Percentiles rank a stretch among this genome's conserved stretches.
Conservation (phyloP, 345 rosid genomes). For the Lumnitzera racemosa region DNA sequence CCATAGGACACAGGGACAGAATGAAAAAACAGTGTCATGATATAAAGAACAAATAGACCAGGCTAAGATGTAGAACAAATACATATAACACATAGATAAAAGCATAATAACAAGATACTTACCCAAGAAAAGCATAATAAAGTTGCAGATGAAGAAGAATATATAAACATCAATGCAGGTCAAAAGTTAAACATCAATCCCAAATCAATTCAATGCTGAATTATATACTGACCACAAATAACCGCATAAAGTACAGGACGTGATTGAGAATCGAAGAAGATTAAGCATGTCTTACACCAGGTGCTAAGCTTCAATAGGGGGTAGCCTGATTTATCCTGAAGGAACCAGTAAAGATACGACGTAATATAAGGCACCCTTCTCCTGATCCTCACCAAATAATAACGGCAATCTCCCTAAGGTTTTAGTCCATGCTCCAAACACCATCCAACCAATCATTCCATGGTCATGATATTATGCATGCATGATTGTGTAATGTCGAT, state of each 20-base stretch:
- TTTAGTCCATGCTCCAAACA: conserved; percentile 9
- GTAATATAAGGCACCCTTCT: conserved; percentile 19
- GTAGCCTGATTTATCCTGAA: conserved; percentile 19
- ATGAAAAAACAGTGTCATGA: too few relatives aligned
- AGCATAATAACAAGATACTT: too few relatives aligned
- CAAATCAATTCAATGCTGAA: background rate
- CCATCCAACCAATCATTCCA: background rate
- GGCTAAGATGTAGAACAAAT: too few relatives aligned
- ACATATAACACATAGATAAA: too few relatives aligned
- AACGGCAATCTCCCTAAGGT: conserved; percentile 12
- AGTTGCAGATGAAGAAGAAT: conserved; percentile 2
- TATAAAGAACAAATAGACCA: too few relatives aligned
- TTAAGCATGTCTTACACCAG: conserved; percentile 15
- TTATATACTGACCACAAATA: conserved; percentile 1
- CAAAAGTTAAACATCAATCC: background rate
- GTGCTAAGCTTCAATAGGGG: conserved; percentile 13
- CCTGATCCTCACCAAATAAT: conserved; percentile 18
- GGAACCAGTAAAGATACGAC: conserved; percentile 14
- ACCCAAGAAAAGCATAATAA: background rate
- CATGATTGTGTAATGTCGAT: too few relatives aligned
- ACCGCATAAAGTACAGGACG: background rate
- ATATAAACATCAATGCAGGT: background rate
- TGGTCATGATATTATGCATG: too few relatives aligned
- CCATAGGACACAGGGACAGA: too few relatives aligned
- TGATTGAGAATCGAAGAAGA: conserved; percentile 1